Base-by-base conservation (phyloP, 2,329 filamentous ascomycete genomes). In the Cercospora berteroae region DNA sequence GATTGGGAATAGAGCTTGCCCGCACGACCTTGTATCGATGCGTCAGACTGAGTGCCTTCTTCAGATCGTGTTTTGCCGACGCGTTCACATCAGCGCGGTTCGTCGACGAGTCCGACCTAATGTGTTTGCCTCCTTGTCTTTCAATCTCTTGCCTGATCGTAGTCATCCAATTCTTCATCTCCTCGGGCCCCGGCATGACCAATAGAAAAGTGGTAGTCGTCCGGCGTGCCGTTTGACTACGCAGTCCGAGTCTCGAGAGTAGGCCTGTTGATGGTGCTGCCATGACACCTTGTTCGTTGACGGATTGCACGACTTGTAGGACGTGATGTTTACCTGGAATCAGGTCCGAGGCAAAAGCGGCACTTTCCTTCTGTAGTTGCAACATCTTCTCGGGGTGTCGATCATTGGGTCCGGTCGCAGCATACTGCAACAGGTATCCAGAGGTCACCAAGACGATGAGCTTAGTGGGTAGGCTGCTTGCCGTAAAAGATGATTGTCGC, bases 321-420 rank as follows among this genome's bases (percentile, higher is more conserved):
- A 94, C 92, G 87, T 90, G 94, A 74, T 93, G 91, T 68, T 87
- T 88, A 5, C 92, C 92, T 3, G 91, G 90, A 64, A 94, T 92
- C 13, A 90, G 83, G 76, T 95, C 92, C 71, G 88, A 93, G 1
- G 89, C 92, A 77, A 93, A 94, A 5, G 90, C 92, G 10, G 90
- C 91, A 3, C 91, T 94, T 58, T 90, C 86, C 70, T 87, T 88
- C n/a, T 87, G 87, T 4, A 95, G 81, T 59, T 89, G 88, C 66
- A 94, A 81, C 36, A 91, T 83, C 77, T 89, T 92, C 77, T 95
- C 92, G 0, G 92, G 92, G 10, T 89, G 77, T 25, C 91, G 84
- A 72, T 94, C 89, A 73, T 88, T 90, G 3, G 86, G 81, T 2
- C 92, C 92, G 31, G 90, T 86, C 9, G 86, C 88, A 4, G 89